Base-by-base conservation (phyloP, 345 rosid species). In the Turritis glabra region DNA sequence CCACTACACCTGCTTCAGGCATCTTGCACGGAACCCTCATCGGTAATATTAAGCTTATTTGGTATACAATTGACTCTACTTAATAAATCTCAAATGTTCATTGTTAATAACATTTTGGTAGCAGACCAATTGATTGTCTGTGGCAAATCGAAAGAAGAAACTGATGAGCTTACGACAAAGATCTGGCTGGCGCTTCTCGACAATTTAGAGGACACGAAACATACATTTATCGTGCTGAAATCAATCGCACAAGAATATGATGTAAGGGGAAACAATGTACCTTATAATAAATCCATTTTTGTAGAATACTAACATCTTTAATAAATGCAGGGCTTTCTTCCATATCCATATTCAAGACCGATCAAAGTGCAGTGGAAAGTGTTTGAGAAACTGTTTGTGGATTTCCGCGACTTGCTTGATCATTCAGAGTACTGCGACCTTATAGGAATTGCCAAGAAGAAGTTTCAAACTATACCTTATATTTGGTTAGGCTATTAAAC, bases 121-220 rank as follows among this genome's bases (percentile, higher is more conserved):
- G 58, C 86, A 93, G 98, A 90, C 85, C 97, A 93, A 71, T 85
- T 93, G 78, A 81, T 93, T 73, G 85, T 92, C 62, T 82, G 90
- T 66, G 97, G 93, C 14, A 86, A 88, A 77, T 82, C 93, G 10
- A 84, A 85, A 82, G 92, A 90, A 27, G 51, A 54, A 7, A 91
- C 97, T 33, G 81, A 88, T 63, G 92, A 93, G 80, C 92, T 90
- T 46, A 87, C 84, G 7, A 90, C 92, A n/a, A 84, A 77, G 70
- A 84, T 93, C 38, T 93, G 98, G 98, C 43, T 90, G 63, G 87
- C 97, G 50, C 93, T 87, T 78, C 79, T 89, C n/a, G 88, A 90
- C 84, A 85, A 85, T 77, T 58, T 93, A 83, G 96, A 90, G 80
- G 96, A 93, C 78, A 89, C 87, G 0, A 84, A 84, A 63, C 93